Conservation (phyloP, 2,329 filamentous ascomycete species). For the Xylaria arbuscula region DNA sequence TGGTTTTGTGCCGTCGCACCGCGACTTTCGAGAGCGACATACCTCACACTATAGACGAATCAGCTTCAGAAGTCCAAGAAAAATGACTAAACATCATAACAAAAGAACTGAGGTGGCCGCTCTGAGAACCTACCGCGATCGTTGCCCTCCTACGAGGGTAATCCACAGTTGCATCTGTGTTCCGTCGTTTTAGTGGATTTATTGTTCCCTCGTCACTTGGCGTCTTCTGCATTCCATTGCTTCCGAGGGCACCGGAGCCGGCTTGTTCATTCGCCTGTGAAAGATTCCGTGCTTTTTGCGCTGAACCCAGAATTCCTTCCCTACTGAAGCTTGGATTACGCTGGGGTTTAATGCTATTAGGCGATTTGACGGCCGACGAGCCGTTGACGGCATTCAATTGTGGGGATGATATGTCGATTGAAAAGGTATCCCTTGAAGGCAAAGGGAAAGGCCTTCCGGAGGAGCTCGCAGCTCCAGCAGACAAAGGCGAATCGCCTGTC, state of each 20-base stretch:
- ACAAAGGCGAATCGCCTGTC: constrained; percentile 64
- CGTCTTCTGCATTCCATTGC: constrained; percentile 59
- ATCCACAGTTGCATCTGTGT: constrained; percentile 70
- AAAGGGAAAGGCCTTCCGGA: constrained; percentile 58
- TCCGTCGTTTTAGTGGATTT: constrained; percentile 69
- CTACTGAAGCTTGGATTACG: constrained; percentile 64
- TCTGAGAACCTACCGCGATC: constrained; percentile 67
- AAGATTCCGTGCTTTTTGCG: constrained; percentile 65
- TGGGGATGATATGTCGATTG: constrained; percentile 61
- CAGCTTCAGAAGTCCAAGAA: constrained; percentile 17
- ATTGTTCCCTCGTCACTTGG: constrained; percentile 62
- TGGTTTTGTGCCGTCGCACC: constrained; percentile 81
- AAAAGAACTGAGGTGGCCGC: constrained; percentile 12
- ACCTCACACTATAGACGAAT: constrained; percentile 74
- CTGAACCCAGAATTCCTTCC: constrained; percentile 64
- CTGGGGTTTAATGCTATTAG: constrained; percentile 59
- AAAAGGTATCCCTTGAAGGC: constrained; percentile 60
- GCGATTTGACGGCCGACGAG: constrained; percentile 63
- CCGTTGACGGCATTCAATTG: constrained; percentile 56
- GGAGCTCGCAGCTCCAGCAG: constrained; percentile 54
- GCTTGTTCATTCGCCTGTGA: constrained; percentile 65
- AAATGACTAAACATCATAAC: background rate
- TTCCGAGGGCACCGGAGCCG: constrained; percentile 32
- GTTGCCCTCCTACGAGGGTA: constrained; percentile 73
- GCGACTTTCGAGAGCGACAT: constrained; percentile 81